Percentiles rank a stretch among this genome's conserved stretches.
These are phyloP conservation scores for Penicillium expansum DNA, from an alignment of 2,329 filamentous ascomycete genomes.

Conservation along the genomic window DNA sequence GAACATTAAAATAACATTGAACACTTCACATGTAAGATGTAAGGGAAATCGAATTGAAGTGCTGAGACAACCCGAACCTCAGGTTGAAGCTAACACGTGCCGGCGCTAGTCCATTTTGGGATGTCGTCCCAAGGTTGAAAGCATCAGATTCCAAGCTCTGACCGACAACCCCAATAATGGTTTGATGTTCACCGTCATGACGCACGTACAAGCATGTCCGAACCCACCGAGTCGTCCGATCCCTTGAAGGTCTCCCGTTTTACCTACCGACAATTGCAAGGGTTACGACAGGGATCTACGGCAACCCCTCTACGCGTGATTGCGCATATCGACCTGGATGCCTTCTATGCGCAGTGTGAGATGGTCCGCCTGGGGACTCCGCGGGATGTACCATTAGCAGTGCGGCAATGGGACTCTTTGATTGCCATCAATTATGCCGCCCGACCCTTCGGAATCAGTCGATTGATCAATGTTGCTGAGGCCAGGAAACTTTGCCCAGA, in stretches of 20 bases:
- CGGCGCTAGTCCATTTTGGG: slow-evolving; percentile 15
- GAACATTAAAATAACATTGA: not conserved
- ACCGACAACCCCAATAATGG: not conserved
- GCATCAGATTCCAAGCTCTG: slow-evolving; percentile 16
- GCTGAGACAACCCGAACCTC: slow-evolving; percentile 6
- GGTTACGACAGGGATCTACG: slow-evolving; percentile 68
- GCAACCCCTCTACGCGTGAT: slow-evolving; percentile 80
- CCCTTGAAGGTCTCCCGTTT: slow-evolving; percentile 62
- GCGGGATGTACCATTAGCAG: slow-evolving; percentile 77
- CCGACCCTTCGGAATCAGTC: slow-evolving; percentile 71
- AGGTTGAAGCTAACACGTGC: slow-evolving; percentile 15
- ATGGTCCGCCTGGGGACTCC: slow-evolving; percentile 77
- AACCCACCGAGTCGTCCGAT: slow-evolving; percentile 23
- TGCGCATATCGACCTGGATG: slow-evolving; percentile 91
- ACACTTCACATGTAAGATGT: not conserved
- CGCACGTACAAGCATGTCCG: slow-evolving; percentile 45
- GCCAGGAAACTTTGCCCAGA: slow-evolving; percentile 83
- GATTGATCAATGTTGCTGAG: slow-evolving; percentile 76
- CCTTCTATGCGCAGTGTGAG: slow-evolving; percentile 96
- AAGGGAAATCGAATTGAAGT: not conserved
- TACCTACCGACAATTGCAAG: slow-evolving; percentile 77
- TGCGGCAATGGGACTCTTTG: slow-evolving; percentile 92
- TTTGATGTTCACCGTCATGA: slow-evolving; percentile 13
- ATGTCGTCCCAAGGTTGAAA: slow-evolving; percentile 9
- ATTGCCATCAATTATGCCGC: slow-evolving; percentile 97